Evolutionary conservation across 768 basidiomycete genomes (phyloP), one percentile per base, ranked within the genome.

Genomic region (Pisolithus marmoratus): DNA sequence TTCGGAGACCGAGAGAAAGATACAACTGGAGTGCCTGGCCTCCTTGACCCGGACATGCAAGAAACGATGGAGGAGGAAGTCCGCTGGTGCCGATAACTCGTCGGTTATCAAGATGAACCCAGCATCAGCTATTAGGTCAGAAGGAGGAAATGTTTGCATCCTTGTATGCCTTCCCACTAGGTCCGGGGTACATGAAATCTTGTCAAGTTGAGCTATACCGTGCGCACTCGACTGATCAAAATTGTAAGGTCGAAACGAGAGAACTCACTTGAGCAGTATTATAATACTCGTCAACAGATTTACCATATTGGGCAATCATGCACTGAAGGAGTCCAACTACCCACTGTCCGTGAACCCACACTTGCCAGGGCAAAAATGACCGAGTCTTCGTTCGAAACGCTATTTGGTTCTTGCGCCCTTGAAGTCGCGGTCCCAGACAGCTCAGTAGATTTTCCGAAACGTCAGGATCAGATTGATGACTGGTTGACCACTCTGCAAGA

Each of bases 41-140:
- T 63, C 57, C 63, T 85, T 88, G 38, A 86, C 66, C 51, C 83
- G 78, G 3, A 72, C 58, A 20, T 71, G 63, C 4, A 90, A 56
- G 41, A 72, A 67, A 11, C 73, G 73, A 54, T 87, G 82, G 1
- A 91, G 72, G 9, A 90, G 58, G 58, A 90, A 91, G 53, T 89
- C 86, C 11, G 82, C 85, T 2, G 89, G 83, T 0, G 89, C 79
- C 0, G 75, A 70, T 0, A 90, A 71, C 46, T 87, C 77, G 58
- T 91, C 89, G 6, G 87, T 85, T 6, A 91, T 72, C 0, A 90
- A 69, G 11, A 87, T 58, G 15, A 83, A 59, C 8, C 82, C 74
- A 26, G 73, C 72, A 31, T 79, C 71, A 14, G 78, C 72, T 8
- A 71, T 65, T 14, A 86, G 71, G 19, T 79, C 70, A 22, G 75